A percentile compares a stretch with the other conserved stretches of the same genome.
Evolutionary conservation across 139 green algal species (phyloP).

Genomic region (Chara braunii): DNA sequence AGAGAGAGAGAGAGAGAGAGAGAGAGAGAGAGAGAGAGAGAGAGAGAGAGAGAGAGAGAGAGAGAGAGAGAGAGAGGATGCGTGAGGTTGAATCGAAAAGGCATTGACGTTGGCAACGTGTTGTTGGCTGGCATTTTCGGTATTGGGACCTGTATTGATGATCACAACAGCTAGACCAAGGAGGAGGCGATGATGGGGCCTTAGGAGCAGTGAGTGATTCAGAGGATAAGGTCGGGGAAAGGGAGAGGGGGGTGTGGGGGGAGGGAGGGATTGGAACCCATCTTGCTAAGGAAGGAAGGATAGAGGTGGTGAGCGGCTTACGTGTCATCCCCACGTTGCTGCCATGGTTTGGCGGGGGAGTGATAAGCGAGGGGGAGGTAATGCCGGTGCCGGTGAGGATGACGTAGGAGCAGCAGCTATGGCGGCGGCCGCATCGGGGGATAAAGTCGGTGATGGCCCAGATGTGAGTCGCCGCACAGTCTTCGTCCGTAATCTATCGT

Average conservation of each 20-base stretch:
- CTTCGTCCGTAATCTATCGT: constrained; percentile 68
- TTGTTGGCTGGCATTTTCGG: neutral
- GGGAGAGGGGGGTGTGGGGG: neutral
- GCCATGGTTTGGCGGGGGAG: neutral
- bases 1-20: too few species aligned
- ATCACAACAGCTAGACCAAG: neutral
- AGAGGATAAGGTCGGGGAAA: neutral
- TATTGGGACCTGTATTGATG: neutral
- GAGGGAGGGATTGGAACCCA: neutral
- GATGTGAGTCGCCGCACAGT: constrained; percentile 54
- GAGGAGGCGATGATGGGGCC: neutral
- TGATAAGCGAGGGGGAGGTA: neutral
- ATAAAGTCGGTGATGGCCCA: neutral
- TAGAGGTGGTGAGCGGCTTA: neutral
- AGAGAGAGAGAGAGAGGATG: neutral
- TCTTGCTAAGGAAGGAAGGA: neutral
- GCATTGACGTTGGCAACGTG: neutral
- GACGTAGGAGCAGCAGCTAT: neutral
- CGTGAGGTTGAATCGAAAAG: neutral
- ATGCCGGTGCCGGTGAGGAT: neutral
- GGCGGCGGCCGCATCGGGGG: neutral
- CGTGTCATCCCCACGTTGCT: neutral
- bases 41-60: constrained; percentile 2
- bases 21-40: neutral
- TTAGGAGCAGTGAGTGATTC: neutral